These are phyloP conservation scores for Martiniozyma asiatica DNA, from an alignment of 1,139 yeast genomes.

Conservation along the genomic window DNA sequence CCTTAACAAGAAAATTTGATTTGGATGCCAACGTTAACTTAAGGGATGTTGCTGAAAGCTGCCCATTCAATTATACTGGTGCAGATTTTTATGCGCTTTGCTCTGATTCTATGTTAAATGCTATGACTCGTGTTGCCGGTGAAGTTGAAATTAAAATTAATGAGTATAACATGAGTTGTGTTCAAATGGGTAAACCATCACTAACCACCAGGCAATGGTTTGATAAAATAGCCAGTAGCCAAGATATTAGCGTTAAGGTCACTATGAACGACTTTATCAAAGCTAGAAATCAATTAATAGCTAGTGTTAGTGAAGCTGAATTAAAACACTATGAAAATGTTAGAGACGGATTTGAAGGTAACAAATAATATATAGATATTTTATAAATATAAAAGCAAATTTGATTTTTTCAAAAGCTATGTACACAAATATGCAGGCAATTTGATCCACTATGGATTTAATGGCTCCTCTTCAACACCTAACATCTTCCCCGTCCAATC, in stretches of 20 bases:
- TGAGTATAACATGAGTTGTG: conserved; percentile 29
- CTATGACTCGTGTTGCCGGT: conserved; percentile 82
- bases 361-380: too few species aligned
- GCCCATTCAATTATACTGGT: conserved; percentile 89
- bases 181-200: conserved; percentile 15
- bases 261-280: conserved; percentile 59
- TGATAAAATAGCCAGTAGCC: conserved; percentile 61
- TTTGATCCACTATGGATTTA: too few species aligned
- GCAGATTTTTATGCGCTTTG: conserved; percentile 96
- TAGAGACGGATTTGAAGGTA: conserved; percentile 63
- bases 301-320: conserved; percentile 85
- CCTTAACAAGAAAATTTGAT: conserved; percentile 75
- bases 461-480: too few species aligned
- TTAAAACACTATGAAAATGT: conserved; percentile 68
- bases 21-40: conserved; percentile 53
- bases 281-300: conserved; percentile 60
- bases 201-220: conserved; percentile 79
- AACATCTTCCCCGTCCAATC: too few species aligned
- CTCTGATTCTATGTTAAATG: conserved; percentile 88
- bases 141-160: conserved; percentile 59
- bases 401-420: too few species aligned
- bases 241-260: conserved; percentile 62
- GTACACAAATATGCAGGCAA: too few species aligned
- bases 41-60: conserved; percentile 45
- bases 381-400: too few species aligned